Percentiles rank a stretch among this genome's conserved stretches.
Evolutionary conservation across 2,329 filamentous ascomycete species (phyloP).

Genomic region (Aureobasidium sp.): DNA sequence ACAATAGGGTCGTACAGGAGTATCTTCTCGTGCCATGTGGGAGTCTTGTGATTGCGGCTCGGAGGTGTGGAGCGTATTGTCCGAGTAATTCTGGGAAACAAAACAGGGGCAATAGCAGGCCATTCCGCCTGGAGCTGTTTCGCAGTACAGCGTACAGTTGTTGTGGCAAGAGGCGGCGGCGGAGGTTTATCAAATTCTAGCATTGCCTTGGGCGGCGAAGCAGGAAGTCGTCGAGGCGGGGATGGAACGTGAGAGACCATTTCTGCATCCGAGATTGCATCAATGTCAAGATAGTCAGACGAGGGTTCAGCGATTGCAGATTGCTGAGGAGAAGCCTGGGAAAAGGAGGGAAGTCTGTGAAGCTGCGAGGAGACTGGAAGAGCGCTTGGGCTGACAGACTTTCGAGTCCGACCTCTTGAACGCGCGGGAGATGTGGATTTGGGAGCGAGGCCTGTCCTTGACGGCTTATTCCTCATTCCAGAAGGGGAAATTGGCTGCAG

Average conservation of each 20-base stretch:
- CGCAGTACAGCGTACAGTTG: neutral
- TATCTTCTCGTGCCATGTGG: constrained; percentile 86
- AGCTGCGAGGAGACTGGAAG: neutral
- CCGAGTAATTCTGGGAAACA: constrained; percentile 44
- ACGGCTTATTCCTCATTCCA: constrained; percentile 19
- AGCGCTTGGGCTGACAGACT: neutral
- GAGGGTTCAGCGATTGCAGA: neutral
- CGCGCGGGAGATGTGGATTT: neutral
- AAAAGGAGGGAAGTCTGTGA: neutral
- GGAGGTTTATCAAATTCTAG: constrained; percentile 8
- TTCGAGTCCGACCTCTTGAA: neutral
- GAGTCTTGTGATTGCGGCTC: constrained; percentile 35
- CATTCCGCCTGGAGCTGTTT: constrained; percentile 23
- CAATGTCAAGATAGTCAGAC: constrained; percentile 19
- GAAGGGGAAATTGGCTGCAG: neutral
- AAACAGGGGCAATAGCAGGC: constrained; percentile 27
- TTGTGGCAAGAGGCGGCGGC: neutral
- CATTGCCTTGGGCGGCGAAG: neutral
- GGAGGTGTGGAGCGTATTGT: constrained; percentile 41
- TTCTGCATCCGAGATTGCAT: constrained; percentile 30
- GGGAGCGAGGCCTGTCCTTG: constrained; percentile 10
- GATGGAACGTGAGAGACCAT: constrained; percentile 27
- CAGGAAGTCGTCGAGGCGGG: constrained; percentile 22
- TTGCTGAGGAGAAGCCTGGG: neutral
- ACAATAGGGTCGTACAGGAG: constrained; percentile 87